Conservation (phyloP, 148 eudicot genomes). For the Vaccinium corymbosum region DNA sequence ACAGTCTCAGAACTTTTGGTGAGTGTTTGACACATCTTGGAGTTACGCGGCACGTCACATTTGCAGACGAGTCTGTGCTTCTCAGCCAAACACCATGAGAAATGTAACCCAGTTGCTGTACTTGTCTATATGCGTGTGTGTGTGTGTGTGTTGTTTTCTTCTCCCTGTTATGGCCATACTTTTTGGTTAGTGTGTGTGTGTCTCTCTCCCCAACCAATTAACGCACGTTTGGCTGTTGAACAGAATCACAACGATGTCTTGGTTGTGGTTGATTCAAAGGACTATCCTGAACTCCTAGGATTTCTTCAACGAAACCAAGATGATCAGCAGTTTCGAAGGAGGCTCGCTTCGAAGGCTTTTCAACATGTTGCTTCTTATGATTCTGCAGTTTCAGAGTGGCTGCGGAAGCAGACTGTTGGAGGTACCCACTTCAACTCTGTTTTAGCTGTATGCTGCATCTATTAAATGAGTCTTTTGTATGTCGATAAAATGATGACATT, state of each 20-base stretch:
- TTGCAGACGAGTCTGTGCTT: not conserved
- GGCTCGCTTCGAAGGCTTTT: slow-evolving; percentile 94
- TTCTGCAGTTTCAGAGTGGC: slow-evolving; percentile 97
- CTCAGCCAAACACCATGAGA: not conserved
- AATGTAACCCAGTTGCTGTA: not conserved
- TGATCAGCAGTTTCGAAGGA: slow-evolving; percentile 62
- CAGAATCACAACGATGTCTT: slow-evolving; percentile 97
- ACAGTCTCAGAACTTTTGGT: not conserved
- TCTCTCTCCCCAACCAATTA: not conserved
- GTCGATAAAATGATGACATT: not conserved
- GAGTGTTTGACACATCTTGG: not conserved
- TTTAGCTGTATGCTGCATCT: not conserved
- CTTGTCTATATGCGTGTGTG: not conserved
- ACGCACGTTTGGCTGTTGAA: slow-evolving; percentile 3
- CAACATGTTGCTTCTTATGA: slow-evolving; percentile 91
- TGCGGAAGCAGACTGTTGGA: slow-evolving; percentile 84
- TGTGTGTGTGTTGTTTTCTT: not conserved
- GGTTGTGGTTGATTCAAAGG: slow-evolving; percentile 89
- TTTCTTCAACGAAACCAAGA: slow-evolving; percentile 48
- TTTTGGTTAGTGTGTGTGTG: not conserved
- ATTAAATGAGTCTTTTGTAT: not conserved
- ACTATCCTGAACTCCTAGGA: slow-evolving; percentile 66
- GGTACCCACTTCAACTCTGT: slow-evolving; percentile 35
- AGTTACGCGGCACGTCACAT: not conserved
- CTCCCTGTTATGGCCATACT: not conserved